Base-by-base conservation (phyloP, 495 filamentous ascomycete species). In the Chlorociboria aeruginascens region DNA sequence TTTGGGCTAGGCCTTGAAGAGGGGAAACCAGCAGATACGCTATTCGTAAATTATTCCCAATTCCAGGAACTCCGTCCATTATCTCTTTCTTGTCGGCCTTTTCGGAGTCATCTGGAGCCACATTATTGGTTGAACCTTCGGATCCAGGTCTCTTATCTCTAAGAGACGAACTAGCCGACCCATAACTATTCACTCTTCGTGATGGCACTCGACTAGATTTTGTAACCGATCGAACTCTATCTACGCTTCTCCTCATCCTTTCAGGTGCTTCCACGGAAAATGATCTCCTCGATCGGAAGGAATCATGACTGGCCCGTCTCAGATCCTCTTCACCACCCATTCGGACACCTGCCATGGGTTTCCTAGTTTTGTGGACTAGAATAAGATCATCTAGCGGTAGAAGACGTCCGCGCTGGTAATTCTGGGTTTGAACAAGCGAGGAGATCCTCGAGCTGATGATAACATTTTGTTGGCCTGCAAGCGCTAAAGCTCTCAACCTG, bases 21-120 rank as follows among this genome's bases (percentile, higher is more conserved):
- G 89, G 89, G 4, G 87, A 94, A 32, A 97, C 69, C 9, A 95
- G 67, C 0, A 97, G 69, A 63, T 92, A 95, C 12, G 77, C 74
- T 7, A 74, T 70, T 9, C 57, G 61, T 17, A 62, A 61, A 50
- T 55, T 8, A 66, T 43, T 13, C 43, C 59, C 37, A 50, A 59
- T 29, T 1, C 46, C 49, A 7, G 46, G 51, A 7, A 55, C 49
- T 8, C 41, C 46, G 12, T 40, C 50, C 25, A 41, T 38, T 30
- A 14, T 9, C n/a, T 45, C 12, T 17, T 45, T 46, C 13, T 46
- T 35, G 3, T 30, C 3, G 11, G 13, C n/a, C 11, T 11, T 13
- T 31, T 33, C 40, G 10, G 45, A 17, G 16, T 52, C 46, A 32
- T 57, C 58, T 8, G 51, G 38, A 14, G 49, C 20, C 16, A 41